Base-by-base conservation (phyloP, 2,329 filamentous ascomycete genomes). In the Fusarium graminum region DNA sequence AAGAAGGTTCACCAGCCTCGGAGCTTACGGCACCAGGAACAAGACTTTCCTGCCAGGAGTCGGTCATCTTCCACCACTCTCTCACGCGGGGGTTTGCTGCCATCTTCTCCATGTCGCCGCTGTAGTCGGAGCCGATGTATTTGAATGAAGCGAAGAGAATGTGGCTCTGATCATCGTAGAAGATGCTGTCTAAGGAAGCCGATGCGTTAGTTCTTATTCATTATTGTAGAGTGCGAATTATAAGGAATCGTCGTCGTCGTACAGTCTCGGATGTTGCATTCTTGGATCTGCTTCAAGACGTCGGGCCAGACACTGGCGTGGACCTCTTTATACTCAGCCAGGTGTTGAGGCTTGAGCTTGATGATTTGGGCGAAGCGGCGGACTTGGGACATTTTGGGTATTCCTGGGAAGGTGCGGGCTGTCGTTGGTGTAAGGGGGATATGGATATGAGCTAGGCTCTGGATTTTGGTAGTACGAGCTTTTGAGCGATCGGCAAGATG, bases 11-110 rank as follows among this genome's bases (percentile, higher is more conserved):
- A 3, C 86, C 88, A 7, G 84, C 82, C 67, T 85, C 83, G 63
- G 86, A 89, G 61, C 82, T 83, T 69, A 80, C 82, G 3, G 87
- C 87, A 0, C 87, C 88, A 1, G 84, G 81, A 3, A 90, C 85
- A 29, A 90, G 74, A 42, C 82, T 84, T 76, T 88, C 89, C 79
- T 94, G 92, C 82, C 89, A 92, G 14, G 82, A 81, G 76, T 94
- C 92, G 47, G 92, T 94, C 88, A 94, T 90, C 58, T 80, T 81
- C 91, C 91, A 94, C 92, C 92, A 94, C 76, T 91, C 88, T 54
- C 87, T 84, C 32, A 94, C 90, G 73, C 89, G 89, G 1, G 86
- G 84, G 69, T 93, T 92, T 57, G 86, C 87, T 2, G 84, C 83
- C 91, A 94, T 93, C 63, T 82, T 83, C 76, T 86, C 84, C 92